Conservation (phyloP, 2,329 filamentous ascomycete species). For the Botrytis fragariae region DNA sequence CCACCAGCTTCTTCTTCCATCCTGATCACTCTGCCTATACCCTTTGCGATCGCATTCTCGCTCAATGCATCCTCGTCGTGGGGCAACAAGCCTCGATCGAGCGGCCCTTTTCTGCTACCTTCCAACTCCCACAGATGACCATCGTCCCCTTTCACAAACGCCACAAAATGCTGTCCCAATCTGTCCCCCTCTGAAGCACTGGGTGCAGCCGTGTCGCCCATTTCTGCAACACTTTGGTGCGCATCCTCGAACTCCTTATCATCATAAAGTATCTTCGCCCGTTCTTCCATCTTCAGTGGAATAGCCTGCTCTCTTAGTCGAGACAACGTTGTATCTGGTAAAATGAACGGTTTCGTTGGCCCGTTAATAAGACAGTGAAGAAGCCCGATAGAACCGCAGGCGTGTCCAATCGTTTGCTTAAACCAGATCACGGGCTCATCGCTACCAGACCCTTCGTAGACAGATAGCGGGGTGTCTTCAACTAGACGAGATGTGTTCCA, state of each 20-base stretch:
- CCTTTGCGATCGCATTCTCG: slow-evolving; percentile 69
- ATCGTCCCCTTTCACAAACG: slow-evolving; percentile 79
- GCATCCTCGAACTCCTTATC: slow-evolving; percentile 73
- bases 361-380: slow-evolving; percentile 82
- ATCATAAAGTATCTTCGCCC: slow-evolving; percentile 74
- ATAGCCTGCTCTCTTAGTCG: slow-evolving; percentile 54
- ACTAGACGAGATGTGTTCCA: slow-evolving; percentile 75
- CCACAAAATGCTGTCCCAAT: slow-evolving; percentile 92
- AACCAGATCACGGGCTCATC: slow-evolving; percentile 85
- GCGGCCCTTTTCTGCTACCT: slow-evolving; percentile 63
- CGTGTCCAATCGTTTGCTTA: slow-evolving; percentile 91
- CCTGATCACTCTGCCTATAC: slow-evolving; percentile 43
- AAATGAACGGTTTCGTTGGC: slow-evolving; percentile 58
- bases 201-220: slow-evolving; percentile 77
- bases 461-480: slow-evolving; percentile 63
- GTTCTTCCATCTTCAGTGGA: slow-evolving; percentile 61
- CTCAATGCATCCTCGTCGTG: slow-evolving; percentile 70
- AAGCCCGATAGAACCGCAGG: slow-evolving; percentile 86
- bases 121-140: slow-evolving; percentile 69
- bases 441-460: slow-evolving; percentile 66
- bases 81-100: slow-evolving; percentile 55
- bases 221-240: slow-evolving; percentile 72
- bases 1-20: slow-evolving; percentile 30
- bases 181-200: slow-evolving; percentile 61
- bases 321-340: slow-evolving; percentile 60